A percentile compares a stretch with the other conserved stretches of the same genome.
Evolutionary conservation across 1,284 basidiomycete species (phyloP).

Genomic region (Apiotrichum domesticum): DNA sequence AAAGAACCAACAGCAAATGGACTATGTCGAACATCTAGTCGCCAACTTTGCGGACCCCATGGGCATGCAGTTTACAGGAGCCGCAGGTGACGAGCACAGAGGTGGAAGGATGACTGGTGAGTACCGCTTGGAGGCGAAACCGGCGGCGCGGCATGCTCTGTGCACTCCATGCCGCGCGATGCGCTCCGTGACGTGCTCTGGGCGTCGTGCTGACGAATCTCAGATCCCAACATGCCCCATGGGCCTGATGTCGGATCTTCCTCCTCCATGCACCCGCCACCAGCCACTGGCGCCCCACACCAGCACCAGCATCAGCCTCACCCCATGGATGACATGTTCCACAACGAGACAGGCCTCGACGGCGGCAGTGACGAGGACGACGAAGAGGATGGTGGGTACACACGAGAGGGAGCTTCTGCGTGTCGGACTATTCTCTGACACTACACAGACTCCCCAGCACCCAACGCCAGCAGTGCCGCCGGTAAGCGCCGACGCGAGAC

Average conservation of each 20-base stretch:
- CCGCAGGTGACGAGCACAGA: conserved; percentile 16
- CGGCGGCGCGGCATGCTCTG: too few species aligned
- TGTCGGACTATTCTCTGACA: not conserved
- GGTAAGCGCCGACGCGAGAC: conserved; percentile 18
- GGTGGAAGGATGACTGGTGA: conserved; percentile 8
- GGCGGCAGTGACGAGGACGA: conserved; percentile 34
- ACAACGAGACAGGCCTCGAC: conserved; percentile 39
- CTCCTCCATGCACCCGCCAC: conserved; percentile 4
- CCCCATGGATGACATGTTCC: conserved; percentile 37
- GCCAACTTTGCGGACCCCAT: conserved; percentile 40
- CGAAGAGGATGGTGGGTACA: conserved; percentile 27
- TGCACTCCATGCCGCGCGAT: too few species aligned
- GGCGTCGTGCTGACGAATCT: not conserved
- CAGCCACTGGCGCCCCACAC: not conserved
- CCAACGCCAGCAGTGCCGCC: not conserved
- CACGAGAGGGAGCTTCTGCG: not conserved
- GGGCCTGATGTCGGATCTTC: not conserved
- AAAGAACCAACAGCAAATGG: not conserved
- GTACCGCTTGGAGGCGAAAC: not conserved
- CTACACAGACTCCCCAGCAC: conserved; percentile 5
- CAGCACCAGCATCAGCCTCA: not conserved
- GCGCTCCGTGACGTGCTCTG: too few species aligned
- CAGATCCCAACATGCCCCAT: conserved; percentile 5
- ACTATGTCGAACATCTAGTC: conserved; percentile 17
- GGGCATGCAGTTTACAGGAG: conserved; percentile 36